Base-by-base conservation (phyloP, 2,329 filamentous ascomycete species). In the Dissoconium aciculare region DNA sequence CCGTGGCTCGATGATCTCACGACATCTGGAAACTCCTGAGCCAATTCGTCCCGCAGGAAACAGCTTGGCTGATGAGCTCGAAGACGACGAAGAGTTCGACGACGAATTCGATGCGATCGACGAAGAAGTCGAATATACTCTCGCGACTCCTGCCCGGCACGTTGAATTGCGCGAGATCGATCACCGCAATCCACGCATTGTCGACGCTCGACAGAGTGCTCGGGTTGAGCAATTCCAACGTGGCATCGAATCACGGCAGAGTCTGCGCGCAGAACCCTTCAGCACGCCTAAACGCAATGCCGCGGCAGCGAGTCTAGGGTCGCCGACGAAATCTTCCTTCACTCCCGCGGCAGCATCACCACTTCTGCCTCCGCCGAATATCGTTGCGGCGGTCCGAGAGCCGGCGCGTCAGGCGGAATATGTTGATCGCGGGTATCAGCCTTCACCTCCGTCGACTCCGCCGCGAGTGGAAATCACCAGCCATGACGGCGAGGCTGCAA, bases 11-110 rank as follows among this genome's bases (percentile, higher is more conserved):
- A 36, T 41, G 5, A 41, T 42, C 5, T 40, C 43, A 4, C 37
- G 42, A 21, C n/a, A n/a, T n/a, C n/a, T 23, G 19, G 19, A 23
- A 8, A 23, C 19, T 23, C 19, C 19, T n/a, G 19, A 23, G 19
- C 19, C 19, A 8, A 76, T 66, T 64, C 60, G 62, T 28, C n/a
- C n/a, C n/a, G 69, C 67, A 44, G 79, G 78, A 2, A 57, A 83
- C 36, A 92, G 78, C 39, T 64, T 98, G 24, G 89, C 89, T 1
- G 85, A 95, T 45, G 89, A 98, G 57, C 79, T 93, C 38, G 81
- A 85, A 34, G 78, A 80, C 37, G 80, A 87, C 33, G 81, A 85
- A 17, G 63, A 61, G 21, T 66, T 71, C 26, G 69, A 72, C 32
- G 50, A 51, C 14, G 59, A 61, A 4, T 40, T 57, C 27, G 59